Conservation (phyloP, 768 basidiomycete genomes). For the Aureoboletus auriporus region DNA sequence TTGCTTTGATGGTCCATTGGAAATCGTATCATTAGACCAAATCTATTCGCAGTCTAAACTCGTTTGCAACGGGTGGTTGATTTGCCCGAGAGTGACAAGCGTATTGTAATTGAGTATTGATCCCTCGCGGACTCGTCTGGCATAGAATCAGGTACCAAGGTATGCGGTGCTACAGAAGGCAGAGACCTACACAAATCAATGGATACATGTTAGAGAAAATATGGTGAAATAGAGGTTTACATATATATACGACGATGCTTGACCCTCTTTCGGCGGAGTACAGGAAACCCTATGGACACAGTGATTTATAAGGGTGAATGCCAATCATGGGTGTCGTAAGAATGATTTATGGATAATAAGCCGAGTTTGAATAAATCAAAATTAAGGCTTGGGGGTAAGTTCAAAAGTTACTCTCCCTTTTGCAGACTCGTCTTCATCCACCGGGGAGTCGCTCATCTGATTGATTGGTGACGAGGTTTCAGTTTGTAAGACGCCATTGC, state of each 20-base stretch:
- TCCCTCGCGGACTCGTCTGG: too few species aligned
- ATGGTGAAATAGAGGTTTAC: too few species aligned
- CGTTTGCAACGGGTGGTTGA: slow-evolving; percentile 32
- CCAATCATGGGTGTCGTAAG: background rate
- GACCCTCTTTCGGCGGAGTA: background rate
- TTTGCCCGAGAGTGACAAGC: slow-evolving; percentile 32
- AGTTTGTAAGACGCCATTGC: slow-evolving; percentile 14
- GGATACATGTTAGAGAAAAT: background rate
- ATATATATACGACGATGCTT: too few species aligned
- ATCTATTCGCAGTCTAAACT: slow-evolving; percentile 11
- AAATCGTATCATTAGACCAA: slow-evolving; percentile 37
- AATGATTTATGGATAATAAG: background rate
- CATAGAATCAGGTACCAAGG: background rate
- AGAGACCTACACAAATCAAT: background rate
- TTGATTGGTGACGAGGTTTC: slow-evolving; percentile 12
- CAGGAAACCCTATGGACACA: slow-evolving; percentile 5
- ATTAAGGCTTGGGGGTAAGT: slow-evolving; percentile 9
- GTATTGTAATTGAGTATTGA: slow-evolving; percentile 9
- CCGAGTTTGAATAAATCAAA: background rate
- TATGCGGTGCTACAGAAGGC: background rate
- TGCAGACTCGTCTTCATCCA: slow-evolving; percentile 16
- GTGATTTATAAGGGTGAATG: background rate
- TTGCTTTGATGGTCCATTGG: slow-evolving; percentile 35
- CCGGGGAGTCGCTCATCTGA: slow-evolving; percentile 5
- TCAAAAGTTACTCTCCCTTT: slow-evolving; percentile 20